Percentiles rank a stretch among this genome's conserved stretches.
Evolutionary conservation across 768 basidiomycete species (phyloP).

Genomic region (Xerocomellus intermedius): DNA sequence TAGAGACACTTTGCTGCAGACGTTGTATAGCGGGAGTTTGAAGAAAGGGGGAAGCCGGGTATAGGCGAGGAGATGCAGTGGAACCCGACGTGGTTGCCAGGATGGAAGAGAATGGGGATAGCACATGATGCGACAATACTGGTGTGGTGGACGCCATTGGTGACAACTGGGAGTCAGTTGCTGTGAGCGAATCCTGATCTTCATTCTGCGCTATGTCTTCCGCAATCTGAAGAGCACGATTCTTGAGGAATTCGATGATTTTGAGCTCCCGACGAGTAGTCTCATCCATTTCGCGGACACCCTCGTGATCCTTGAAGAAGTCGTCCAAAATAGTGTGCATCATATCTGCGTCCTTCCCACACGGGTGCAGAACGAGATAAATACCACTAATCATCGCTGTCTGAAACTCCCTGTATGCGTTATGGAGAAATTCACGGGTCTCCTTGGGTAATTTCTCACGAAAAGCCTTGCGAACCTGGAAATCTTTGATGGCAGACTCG

Average conservation of each 20-base stretch:
- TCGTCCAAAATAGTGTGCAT: constrained; percentile 82
- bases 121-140: constrained; percentile 12
- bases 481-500: constrained; percentile 87
- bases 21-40: constrained; percentile 58
- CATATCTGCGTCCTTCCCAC: constrained; percentile 58
- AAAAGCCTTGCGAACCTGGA: constrained; percentile 71
- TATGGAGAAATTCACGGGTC: constrained; percentile 67
- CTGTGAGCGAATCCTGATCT: constrained; percentile 13
- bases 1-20: constrained; percentile 46
- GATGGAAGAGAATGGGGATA: constrained; percentile 23
- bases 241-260: constrained; percentile 80
- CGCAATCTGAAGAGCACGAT: constrained; percentile 56
- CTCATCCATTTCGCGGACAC: constrained; percentile 67
- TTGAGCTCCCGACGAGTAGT: constrained; percentile 80
- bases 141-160: constrained; percentile 12
- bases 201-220: constrained; percentile 31
- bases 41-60: constrained; percentile 27
- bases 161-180: constrained; percentile 38
- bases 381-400: constrained; percentile 89
- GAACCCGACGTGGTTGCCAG: constrained; percentile 22
- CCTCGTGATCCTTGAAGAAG: constrained; percentile 61
- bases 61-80: constrained; percentile 20
- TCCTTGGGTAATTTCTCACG: constrained; percentile 60
- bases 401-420: constrained; percentile 85
- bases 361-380: constrained; percentile 78